phyloP scores from a whole-genome alignment of 345 rosid species.

The Eucalyptus rudis region DNA sequence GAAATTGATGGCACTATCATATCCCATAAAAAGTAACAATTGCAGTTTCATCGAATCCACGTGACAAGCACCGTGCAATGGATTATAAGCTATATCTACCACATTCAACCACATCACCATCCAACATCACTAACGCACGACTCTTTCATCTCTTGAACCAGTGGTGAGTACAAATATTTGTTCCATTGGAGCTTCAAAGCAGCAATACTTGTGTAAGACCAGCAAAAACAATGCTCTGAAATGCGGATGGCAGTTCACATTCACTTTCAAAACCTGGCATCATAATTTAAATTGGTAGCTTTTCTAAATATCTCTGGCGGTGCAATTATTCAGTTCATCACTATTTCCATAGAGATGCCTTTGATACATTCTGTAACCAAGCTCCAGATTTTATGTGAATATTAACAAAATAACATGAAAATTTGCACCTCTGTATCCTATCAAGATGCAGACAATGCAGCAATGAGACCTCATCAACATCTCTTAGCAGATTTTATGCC shows the following conservation, averaged over 20 bases:
- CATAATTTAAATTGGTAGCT: neutral
- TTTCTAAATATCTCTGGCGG: neutral
- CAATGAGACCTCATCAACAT: neutral
- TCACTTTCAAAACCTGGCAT: neutral
- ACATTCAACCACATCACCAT: neutral
- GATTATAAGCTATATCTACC: neutral
- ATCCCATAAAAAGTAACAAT: neutral
- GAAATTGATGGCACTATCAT: neutral
- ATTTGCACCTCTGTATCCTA: neutral
- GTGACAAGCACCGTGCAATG: neutral
- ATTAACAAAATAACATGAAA: neutral
- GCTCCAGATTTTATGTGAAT: neutral
- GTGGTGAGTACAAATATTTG: neutral
- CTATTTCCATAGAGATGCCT: neutral
- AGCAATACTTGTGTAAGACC: neutral
- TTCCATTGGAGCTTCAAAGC: neutral
- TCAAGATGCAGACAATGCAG: neutral
- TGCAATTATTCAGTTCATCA: neutral
- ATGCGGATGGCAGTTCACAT: neutral
- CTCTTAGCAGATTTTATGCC: neutral
- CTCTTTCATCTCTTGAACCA: neutral
- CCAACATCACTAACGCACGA: neutral
- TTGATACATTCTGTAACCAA: neutral
- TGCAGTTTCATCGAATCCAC: neutral
- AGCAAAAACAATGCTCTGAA: neutral